A percentile compares a stretch with the other conserved stretches of the same genome.
Evolutionary conservation across 257 asterid species (phyloP).

Genomic region (Ehretia macrophylla): DNA sequence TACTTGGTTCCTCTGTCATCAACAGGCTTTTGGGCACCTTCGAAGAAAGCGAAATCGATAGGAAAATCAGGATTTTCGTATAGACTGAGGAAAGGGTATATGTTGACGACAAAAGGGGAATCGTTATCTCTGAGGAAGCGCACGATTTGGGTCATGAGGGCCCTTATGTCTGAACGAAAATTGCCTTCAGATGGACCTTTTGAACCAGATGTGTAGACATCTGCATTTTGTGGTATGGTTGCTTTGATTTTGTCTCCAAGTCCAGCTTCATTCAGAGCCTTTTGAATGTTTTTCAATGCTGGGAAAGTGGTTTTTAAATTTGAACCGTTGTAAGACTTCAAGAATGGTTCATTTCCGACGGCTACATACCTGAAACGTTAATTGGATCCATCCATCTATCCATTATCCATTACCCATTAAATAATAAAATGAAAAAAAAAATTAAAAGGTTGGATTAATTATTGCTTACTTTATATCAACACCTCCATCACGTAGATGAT

Average conservation of each 20-base stretch:
- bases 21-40: slow-evolving; percentile 20
- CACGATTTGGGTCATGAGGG: slow-evolving; percentile 16
- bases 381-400: neutral
- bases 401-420: neutral
- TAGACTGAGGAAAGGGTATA: slow-evolving; percentile 35
- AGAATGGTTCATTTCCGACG: slow-evolving; percentile 86
- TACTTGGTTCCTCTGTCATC: slow-evolving; percentile 24
- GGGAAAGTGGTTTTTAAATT: slow-evolving; percentile 38
- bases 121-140: slow-evolving; percentile 5
- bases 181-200: slow-evolving; percentile 36
- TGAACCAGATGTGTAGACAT: slow-evolving; percentile 56
- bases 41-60: slow-evolving; percentile 30
- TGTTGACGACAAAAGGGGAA: slow-evolving; percentile 31
- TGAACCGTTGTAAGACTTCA: slow-evolving; percentile 60
- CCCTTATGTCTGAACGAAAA: slow-evolving; percentile 32
- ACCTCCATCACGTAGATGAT: slow-evolving; percentile 52
- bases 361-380: slow-evolving; percentile 63
- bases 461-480: slow-evolving; percentile 51
- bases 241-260: slow-evolving; percentile 64
- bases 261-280: slow-evolving; percentile 63
- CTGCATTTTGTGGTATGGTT: slow-evolving; percentile 80
- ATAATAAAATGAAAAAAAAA: neutral
- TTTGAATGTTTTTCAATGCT: slow-evolving; percentile 65
- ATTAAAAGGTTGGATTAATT: neutral
- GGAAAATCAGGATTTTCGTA: slow-evolving; percentile 14